Conservation (phyloP, 2,329 filamentous ascomycete species). For the Pseudogymnoascus sp. region DNA sequence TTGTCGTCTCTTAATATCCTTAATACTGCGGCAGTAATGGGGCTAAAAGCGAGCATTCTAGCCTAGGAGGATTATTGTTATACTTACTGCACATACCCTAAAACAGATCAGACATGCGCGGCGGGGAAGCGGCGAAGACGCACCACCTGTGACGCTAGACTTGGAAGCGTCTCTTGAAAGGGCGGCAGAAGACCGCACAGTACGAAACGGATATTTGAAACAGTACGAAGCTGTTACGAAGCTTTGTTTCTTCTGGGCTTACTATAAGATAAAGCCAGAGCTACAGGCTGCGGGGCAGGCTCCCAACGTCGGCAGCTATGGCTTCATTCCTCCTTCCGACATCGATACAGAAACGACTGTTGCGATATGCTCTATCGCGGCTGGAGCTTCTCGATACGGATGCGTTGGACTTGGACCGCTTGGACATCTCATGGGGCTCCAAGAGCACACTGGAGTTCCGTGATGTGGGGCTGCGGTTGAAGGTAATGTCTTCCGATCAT, state of each 20-base stretch:
- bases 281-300: not conserved
- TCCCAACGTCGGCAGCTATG: conserved; percentile 17
- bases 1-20: not conserved
- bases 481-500: conserved; percentile 39
- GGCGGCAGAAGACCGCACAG: not conserved
- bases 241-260: not conserved
- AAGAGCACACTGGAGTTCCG: conserved; percentile 77
- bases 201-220: conserved; percentile 1
- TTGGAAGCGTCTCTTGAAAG: conserved; percentile 1
- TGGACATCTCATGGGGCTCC: conserved; percentile 76
- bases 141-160: conserved; percentile 2
- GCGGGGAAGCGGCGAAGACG: conserved; percentile 3
- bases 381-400: conserved; percentile 84
- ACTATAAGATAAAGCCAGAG: not conserved
- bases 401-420: conserved; percentile 73
- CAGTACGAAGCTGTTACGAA: not conserved
- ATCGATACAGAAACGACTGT: conserved; percentile 78
- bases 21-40: not conserved
- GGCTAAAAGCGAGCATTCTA: not conserved
- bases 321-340: conserved; percentile 34
- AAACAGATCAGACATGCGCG: conserved; percentile 3
- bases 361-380: conserved; percentile 76
- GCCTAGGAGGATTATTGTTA: not conserved
- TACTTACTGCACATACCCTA: not conserved
- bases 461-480: conserved; percentile 72